A percentile compares a stretch with the other conserved stretches of the same genome.
These are phyloP conservation scores for Ustulina deusta DNA, from an alignment of 2,329 filamentous ascomycete genomes.

Conservation along the genomic window DNA sequence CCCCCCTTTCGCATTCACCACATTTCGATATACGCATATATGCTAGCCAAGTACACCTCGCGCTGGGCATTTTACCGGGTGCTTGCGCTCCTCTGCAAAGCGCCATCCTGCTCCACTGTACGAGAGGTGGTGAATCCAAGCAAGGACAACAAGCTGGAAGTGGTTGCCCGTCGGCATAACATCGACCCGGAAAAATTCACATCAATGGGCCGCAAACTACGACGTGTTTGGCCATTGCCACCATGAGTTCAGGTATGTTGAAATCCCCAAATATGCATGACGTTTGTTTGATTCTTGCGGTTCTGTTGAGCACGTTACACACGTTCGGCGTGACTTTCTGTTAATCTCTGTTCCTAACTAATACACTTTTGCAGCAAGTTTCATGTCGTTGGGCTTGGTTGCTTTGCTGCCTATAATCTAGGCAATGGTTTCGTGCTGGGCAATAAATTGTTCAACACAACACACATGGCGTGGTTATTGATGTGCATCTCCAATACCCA, in stretches of 20 bases:
- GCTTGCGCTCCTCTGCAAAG: conserved; percentile 51
- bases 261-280: background rate
- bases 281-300: background rate
- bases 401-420: background rate
- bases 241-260: conserved; percentile 49
- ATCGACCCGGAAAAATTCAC: conserved; percentile 52
- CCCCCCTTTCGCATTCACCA: conserved; percentile 45
- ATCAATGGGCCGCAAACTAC: conserved; percentile 42
- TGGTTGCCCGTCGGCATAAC: conserved; percentile 55
- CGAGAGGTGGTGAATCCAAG: no score
- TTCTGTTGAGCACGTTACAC: no score
- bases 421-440: no score
- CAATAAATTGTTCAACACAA: conserved; percentile 70
- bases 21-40: conserved; percentile 54
- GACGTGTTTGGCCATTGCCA: conserved; percentile 26
- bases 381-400: no score
- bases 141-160: conserved; percentile 53
- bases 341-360: no score
- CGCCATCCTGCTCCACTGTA: conserved; percentile 44
- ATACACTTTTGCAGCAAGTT: no score
- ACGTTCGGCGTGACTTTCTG: no score
- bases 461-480: background rate
- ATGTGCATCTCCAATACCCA: background rate
- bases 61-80: conserved; percentile 57
- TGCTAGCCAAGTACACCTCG: conserved; percentile 58